A percentile compares a stretch with the other conserved stretches of the same genome.
phyloP scores from a whole-genome alignment of 352 stramenopile species.

The Aphanomyces astaci region DNA sequence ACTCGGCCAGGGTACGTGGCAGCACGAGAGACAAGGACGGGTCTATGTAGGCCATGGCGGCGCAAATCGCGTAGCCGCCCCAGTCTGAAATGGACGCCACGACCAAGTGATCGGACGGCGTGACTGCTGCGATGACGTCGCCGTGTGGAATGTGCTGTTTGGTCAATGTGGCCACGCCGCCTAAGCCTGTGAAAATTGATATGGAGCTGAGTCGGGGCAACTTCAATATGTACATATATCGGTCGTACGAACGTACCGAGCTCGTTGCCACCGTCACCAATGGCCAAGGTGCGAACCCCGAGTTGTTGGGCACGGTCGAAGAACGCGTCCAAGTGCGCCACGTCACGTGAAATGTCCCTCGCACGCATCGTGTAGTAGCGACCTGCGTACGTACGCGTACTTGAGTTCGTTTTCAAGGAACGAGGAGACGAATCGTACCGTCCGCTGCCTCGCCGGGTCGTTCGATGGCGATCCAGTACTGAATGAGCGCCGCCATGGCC shows the following conservation, averaged over 20 bases:
- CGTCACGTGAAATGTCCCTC: background rate
- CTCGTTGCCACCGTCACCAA: slow-evolving; percentile 6
- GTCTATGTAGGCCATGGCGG: background rate
- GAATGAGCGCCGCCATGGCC: background rate
- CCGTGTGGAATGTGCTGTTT: background rate
- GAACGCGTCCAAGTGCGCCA: background rate
- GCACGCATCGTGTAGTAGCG: slow-evolving; percentile 10
- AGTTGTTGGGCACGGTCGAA: background rate
- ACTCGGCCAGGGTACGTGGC: background rate
- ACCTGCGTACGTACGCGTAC: background rate
- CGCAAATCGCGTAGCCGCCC: background rate
- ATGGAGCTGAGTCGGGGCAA: background rate
- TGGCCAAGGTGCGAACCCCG: background rate
- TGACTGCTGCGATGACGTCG: background rate
- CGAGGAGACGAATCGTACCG: background rate
- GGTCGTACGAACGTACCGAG: background rate
- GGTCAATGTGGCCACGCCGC: background rate
- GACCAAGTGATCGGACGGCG: background rate
- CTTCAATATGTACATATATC: too few species aligned
- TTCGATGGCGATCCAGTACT: slow-evolving; percentile 1
- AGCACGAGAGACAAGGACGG: background rate
- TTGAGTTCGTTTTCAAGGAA: background rate
- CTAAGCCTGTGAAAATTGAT: background rate
- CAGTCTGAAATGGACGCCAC: slow-evolving; percentile 5
- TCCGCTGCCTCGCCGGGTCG: background rate